These are phyloP conservation scores for Lecanicillium sp. DNA, from an alignment of 2,329 filamentous ascomycete species.

Conservation along the genomic window DNA sequence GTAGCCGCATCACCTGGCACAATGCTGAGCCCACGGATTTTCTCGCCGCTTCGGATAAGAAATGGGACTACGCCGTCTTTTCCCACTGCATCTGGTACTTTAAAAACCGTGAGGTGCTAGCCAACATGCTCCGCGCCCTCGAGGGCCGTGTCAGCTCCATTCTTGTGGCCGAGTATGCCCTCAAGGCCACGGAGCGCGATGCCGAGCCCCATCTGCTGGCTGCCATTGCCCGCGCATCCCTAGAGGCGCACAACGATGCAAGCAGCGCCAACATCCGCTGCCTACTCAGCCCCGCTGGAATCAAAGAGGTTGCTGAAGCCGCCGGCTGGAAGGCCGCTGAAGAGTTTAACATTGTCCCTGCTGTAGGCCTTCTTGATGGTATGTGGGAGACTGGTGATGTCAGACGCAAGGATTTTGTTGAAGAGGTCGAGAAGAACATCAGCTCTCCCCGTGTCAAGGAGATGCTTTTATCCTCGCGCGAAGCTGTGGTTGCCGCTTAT, in stretches of 20 bases:
- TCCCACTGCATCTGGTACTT: slow-evolving; percentile 52
- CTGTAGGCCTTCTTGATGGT: slow-evolving; percentile 37
- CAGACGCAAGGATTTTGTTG: slow-evolving; percentile 25
- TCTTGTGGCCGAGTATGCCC: slow-evolving; percentile 24
- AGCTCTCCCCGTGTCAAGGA: slow-evolving; percentile 23
- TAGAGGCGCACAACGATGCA: slow-evolving; percentile 35
- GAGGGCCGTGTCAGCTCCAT: slow-evolving; percentile 18
- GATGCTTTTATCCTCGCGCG: slow-evolving; percentile 25
- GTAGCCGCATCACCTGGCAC: slow-evolving; percentile 38
- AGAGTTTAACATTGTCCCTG: slow-evolving; percentile 32
- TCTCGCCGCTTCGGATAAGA: slow-evolving; percentile 21
- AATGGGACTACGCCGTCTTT: slow-evolving; percentile 42
- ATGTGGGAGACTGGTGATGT: slow-evolving; percentile 38
- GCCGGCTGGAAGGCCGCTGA: slow-evolving; percentile 33
- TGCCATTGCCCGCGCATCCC: slow-evolving; percentile 36
- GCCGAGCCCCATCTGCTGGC: slow-evolving; percentile 46
- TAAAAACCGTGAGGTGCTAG: slow-evolving; percentile 26
- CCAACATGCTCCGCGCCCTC: slow-evolving; percentile 19
- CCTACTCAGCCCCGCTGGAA: slow-evolving; percentile 34
- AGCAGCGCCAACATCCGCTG: slow-evolving; percentile 43
- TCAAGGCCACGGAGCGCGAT: slow-evolving; percentile 29
- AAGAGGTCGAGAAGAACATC: slow-evolving; percentile 26
- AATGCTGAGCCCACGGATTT: slow-evolving; percentile 31
- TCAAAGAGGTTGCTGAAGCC: slow-evolving; percentile 29
- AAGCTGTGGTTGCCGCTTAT: slow-evolving; percentile 27